These are phyloP conservation scores for Didymella pomorum DNA, from an alignment of 2,329 filamentous ascomycete species.

Conservation along the genomic window DNA sequence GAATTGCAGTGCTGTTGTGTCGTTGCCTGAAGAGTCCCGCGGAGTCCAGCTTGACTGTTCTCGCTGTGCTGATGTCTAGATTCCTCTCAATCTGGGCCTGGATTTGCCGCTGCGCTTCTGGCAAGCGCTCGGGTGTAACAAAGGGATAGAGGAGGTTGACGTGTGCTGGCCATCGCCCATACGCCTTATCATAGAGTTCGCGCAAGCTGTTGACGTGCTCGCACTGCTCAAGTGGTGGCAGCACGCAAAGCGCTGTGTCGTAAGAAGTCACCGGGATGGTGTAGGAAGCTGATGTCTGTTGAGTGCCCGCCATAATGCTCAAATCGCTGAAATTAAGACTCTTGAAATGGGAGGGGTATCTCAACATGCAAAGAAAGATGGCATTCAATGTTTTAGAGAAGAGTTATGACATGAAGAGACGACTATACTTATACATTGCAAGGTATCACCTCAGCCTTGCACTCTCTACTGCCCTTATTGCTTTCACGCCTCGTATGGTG, in stretches of 20 bases:
- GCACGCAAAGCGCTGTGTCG: constrained; percentile 68
- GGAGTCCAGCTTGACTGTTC: constrained; percentile 46
- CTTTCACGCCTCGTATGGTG: background rate
- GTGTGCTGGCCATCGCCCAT: constrained; percentile 70
- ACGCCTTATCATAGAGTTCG: constrained; percentile 68
- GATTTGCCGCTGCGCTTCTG: constrained; percentile 54
- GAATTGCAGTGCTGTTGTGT: constrained; percentile 56
- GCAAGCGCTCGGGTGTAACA: constrained; percentile 59
- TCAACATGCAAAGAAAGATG: constrained; percentile 6
- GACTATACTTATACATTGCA: constrained; percentile 14
- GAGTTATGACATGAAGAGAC: background rate
- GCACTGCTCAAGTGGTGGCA: constrained; percentile 62
- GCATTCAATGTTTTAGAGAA: background rate
- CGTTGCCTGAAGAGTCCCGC: constrained; percentile 60
- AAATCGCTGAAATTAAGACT: constrained; percentile 2
- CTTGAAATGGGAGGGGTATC: constrained; percentile 20
- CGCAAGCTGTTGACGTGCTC: constrained; percentile 63
- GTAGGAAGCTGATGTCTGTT: constrained; percentile 2
- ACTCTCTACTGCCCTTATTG: background rate
- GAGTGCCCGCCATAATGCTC: constrained; percentile 30
- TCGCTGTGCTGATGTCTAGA: background rate
- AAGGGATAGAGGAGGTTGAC: constrained; percentile 74
- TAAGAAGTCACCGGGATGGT: constrained; percentile 52
- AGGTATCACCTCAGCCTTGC: background rate
- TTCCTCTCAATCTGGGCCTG: constrained; percentile 43